A percentile compares a stretch with the other conserved stretches of the same genome.
phyloP scores from a whole-genome alignment of 2,329 filamentous ascomycete genomes.

The Delphinella strobiligena region DNA sequence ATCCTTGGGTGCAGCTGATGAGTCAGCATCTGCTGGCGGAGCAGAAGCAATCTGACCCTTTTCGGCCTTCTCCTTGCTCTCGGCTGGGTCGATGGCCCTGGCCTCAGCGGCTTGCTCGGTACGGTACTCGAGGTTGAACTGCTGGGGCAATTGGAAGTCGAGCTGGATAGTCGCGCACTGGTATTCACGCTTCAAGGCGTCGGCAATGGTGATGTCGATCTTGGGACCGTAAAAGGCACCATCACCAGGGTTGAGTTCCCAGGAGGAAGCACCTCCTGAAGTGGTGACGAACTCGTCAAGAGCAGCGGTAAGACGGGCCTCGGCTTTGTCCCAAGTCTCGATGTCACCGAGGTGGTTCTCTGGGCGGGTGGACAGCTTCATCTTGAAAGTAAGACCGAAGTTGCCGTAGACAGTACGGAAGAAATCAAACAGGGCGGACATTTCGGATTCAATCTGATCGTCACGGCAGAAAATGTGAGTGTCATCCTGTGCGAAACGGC shows the following conservation, averaged over 20 bases:
- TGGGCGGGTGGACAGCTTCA: slow-evolving; percentile 83
- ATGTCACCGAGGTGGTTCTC: slow-evolving; percentile 83
- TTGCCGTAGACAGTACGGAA: slow-evolving; percentile 67
- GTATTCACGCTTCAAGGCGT: slow-evolving; percentile 72
- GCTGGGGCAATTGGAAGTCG: slow-evolving; percentile 74
- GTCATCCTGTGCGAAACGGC: slow-evolving; percentile 93
- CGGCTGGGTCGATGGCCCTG: slow-evolving; percentile 27
- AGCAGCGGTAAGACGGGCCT: slow-evolving; percentile 65
- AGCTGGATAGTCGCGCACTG: slow-evolving; percentile 92
- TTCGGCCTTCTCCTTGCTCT: slow-evolving; percentile 20
- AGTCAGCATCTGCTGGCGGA: slow-evolving; percentile 19
- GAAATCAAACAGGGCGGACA: slow-evolving; percentile 79
- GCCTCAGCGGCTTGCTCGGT: slow-evolving; percentile 27
- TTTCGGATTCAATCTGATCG: slow-evolving; percentile 64
- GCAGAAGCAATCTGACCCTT: slow-evolving; percentile 20
- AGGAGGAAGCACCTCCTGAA: slow-evolving; percentile 48
- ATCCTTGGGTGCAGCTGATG: slow-evolving; percentile 16
- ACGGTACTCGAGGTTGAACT: slow-evolving; percentile 81
- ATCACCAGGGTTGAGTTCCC: slow-evolving; percentile 88
- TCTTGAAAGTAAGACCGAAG: slow-evolving; percentile 80
- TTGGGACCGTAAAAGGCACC: slow-evolving; percentile 98
- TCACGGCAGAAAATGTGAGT: slow-evolving; percentile 90
- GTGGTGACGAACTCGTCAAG: slow-evolving; percentile 61
- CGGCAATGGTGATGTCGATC: slow-evolving; percentile 91
- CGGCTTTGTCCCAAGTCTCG: slow-evolving; percentile 80